Evolutionary conservation across 2,329 filamentous ascomycete genomes (phyloP), one percentile per base, ranked within the genome.

Genomic region (Byssoonygena ceratinophila): DNA sequence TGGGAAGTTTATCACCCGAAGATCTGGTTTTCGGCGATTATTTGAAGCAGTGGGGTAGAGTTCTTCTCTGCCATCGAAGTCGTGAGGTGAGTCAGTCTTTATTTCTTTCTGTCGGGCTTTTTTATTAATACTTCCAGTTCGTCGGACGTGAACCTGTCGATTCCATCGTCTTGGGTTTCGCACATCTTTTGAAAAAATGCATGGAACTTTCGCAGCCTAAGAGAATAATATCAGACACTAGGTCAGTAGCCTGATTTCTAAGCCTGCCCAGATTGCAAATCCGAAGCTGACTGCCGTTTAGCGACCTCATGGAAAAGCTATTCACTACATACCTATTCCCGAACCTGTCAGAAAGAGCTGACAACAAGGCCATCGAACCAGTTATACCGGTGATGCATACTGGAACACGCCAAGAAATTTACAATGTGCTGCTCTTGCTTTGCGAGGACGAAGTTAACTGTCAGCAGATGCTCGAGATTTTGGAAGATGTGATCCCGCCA

Each of bases 241-340:
- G 63, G 69, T n/a, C n/a, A n/a, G n/a, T 71, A 59, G 50, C 61
- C 58, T 11, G 18, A 2, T 40, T 12, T 18, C 37, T 23, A 18
- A 31, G 8, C 16, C 11, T 22, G 11, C 12, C 16, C 2, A 14
- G 16, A 27, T 20, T 23, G 18, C 16, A 16, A 12, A 8, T n/a
- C 11, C 1, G 34, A 12, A 25, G 16, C 46, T 54, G 46, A 54
- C 31, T 23, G 1, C 23, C 16, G 16, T 8, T n/a, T 57, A 71
- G 71, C 45, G 61, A 65, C n/a, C 64, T 78, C 44, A 71, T 75
- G 8, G 70, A 72, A 48, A 67, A 68, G 2, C 63, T 89, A 1
- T 80, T 88, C 59, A 78, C 75, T 62, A 77, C 71, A 52, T 82
- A 84, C 59, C 70, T 89, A 0, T 87, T 87, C 58, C 84, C 85